Evolutionary conservation across 495 filamentous ascomycete species (phyloP).

Genomic region (Bryoglossum gracile): DNA sequence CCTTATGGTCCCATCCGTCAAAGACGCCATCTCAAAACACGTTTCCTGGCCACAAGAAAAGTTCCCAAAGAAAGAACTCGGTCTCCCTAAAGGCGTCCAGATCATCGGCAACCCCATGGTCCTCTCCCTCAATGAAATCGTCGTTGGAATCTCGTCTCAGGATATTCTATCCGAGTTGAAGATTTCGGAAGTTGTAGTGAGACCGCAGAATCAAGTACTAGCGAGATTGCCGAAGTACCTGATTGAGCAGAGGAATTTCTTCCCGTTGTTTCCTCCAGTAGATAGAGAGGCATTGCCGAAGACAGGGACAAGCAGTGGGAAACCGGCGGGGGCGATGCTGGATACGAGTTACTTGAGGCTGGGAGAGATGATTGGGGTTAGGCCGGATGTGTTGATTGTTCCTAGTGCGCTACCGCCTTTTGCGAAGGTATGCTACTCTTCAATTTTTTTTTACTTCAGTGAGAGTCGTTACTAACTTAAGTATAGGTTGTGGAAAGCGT

Average conservation of each 20-base stretch:
- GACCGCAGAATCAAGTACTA: slow-evolving; percentile 49
- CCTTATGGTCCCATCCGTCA: slow-evolving; percentile 74
- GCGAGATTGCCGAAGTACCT: slow-evolving; percentile 63
- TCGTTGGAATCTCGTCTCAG: slow-evolving; percentile 72
- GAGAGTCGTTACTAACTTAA: slow-evolving; percentile 3
- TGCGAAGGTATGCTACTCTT: slow-evolving; percentile 59
- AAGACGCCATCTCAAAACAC: slow-evolving; percentile 77
- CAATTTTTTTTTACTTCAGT: neutral
- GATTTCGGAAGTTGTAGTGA: slow-evolving; percentile 60
- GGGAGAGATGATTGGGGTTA: slow-evolving; percentile 78
- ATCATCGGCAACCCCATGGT: slow-evolving; percentile 86
- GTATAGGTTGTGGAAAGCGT: slow-evolving; percentile 67
- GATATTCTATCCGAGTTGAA: slow-evolving; percentile 77
- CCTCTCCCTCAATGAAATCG: slow-evolving; percentile 74
- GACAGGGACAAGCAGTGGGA: slow-evolving; percentile 46
- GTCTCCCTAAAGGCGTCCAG: slow-evolving; percentile 62
- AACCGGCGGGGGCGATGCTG: slow-evolving; percentile 61
- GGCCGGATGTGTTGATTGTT: slow-evolving; percentile 77
- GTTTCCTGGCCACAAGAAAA: slow-evolving; percentile 87
- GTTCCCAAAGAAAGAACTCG: slow-evolving; percentile 60
- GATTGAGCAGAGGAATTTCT: slow-evolving; percentile 83
- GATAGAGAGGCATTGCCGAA: slow-evolving; percentile 60
- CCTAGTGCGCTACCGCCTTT: slow-evolving; percentile 80
- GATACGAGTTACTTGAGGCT: slow-evolving; percentile 83
- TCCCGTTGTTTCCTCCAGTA: slow-evolving; percentile 76